Evolutionary conservation across 164 flowering plant species (phyloP), one percentile per base, ranked within the genome.

Genomic region (Piper longum): DNA sequence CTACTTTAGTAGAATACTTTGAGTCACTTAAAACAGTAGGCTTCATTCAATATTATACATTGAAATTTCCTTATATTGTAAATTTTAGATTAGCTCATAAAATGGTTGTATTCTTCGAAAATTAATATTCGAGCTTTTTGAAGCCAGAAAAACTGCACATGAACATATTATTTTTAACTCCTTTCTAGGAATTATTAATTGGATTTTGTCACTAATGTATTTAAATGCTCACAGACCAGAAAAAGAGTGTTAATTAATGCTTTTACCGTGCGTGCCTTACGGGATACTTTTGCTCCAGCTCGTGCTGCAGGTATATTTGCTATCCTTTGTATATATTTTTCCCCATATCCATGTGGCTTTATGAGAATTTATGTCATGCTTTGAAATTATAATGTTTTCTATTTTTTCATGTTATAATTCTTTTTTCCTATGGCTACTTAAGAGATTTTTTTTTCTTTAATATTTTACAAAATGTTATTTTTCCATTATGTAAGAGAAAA

Each of bases 211-310:
- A 11, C 3, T 57, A 18, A n/a, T 17, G 8, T 57, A 39, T 39
- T 57, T 18, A 57, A 57, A 57, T 18, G 11, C 59, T 17, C 78
- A 79, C 84, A 95, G 99, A 91, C 87, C 48, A 81, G 97, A 80
- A 95, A 87, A 76, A 86, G 99, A 76, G 99, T 95, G 66, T 74
- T 95, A 80, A 95, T 95, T 58, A 95, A 95, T 83, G 99, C 99
- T 61, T 95, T 95, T 74, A 91, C 97, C 9, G 99, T 83, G 54
- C 97, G 99, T 75, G 99, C 97, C 61, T 70, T 95, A 74, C 95
- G 96, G 66, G 99, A 95, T 81, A 82, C 89, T 51, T 95, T 95
- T 69, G 77, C 97, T 54, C 96, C 97, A 56, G 97, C 97, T 16
- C 80, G 99, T 78, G 96, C 96, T 70, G 99, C 99, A 81, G 99